Conservation (phyloP, 2,329 filamentous ascomycete species). For the Cercospora berteroae region DNA sequence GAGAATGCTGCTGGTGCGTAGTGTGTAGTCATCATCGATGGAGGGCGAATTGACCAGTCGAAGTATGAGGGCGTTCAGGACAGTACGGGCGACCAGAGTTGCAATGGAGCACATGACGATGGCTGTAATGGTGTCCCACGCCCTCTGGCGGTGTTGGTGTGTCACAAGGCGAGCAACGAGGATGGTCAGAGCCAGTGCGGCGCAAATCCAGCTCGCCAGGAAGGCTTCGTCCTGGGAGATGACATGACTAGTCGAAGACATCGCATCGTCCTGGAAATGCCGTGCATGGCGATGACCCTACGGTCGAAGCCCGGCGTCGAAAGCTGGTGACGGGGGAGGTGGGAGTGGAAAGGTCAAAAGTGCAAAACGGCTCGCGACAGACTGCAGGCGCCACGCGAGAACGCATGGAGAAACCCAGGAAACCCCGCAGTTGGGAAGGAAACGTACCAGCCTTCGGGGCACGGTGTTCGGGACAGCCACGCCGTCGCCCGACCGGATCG, state of each 20-base stretch:
- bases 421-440: not conserved
- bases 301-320: not conserved
- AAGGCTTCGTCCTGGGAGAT: conserved; percentile 9
- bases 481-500: not conserved
- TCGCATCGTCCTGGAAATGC: not conserved
- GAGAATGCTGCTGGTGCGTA: conserved; percentile 18
- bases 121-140: conserved; percentile 10
- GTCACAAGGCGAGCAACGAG: conserved; percentile 13
- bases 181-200: conserved; percentile 14
- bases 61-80: conserved; percentile 13
- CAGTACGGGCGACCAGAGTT: conserved; percentile 9
- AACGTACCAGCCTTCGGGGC: not conserved
- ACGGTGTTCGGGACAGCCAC: not conserved
- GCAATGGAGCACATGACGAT: conserved; percentile 13
- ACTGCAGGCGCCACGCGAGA: not conserved
- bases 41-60: not conserved
- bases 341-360: not conserved
- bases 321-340: not conserved
- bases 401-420: not conserved
- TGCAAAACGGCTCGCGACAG: not conserved
- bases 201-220: conserved; percentile 22
- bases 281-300: not conserved
- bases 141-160: conserved; percentile 8
- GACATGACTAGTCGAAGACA: conserved; percentile 2
- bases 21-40: not conserved